A percentile compares a stretch with the other conserved stretches of the same genome.
Conservation (phyloP, 2,329 filamentous ascomycete species). For the Cercospora beticola region DNA sequence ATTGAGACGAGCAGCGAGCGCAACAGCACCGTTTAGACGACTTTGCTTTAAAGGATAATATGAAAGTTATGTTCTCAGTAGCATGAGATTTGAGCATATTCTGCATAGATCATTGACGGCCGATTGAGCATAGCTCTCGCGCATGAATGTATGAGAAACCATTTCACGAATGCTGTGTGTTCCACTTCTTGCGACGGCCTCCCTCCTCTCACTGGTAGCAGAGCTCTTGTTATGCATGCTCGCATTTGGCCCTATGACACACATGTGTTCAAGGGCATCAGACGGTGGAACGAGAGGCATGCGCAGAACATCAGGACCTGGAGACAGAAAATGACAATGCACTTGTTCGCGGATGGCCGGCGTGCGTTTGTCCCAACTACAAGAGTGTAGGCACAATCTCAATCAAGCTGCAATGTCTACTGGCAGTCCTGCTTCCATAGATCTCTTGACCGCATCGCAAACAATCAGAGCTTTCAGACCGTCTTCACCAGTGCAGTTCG, state of each 20-base stretch:
- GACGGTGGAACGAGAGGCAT: neutral
- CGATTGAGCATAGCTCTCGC: conserved; percentile 24
- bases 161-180: neutral
- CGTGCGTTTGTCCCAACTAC: neutral
- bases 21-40: conserved; percentile 16
- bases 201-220: neutral
- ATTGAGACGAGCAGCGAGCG: conserved; percentile 32
- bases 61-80: neutral
- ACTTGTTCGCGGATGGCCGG: neutral
- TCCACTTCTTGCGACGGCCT: neutral
- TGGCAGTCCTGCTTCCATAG: conserved; percentile 40
- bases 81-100: neutral
- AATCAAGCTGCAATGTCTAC: neutral
- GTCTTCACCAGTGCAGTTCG: conserved; percentile 51
- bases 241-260: neutral
- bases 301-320: neutral
- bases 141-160: conserved; percentile 3
- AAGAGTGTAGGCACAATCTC: neutral
- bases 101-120: neutral
- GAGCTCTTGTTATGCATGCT: neutral
- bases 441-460: conserved; percentile 52
- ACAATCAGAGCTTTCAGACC: conserved; percentile 55
- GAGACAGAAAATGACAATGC: neutral
- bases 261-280: neutral
- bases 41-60: neutral